Base-by-base conservation (phyloP, 2,329 filamentous ascomycete species). In the Botrytis galanthina region DNA sequence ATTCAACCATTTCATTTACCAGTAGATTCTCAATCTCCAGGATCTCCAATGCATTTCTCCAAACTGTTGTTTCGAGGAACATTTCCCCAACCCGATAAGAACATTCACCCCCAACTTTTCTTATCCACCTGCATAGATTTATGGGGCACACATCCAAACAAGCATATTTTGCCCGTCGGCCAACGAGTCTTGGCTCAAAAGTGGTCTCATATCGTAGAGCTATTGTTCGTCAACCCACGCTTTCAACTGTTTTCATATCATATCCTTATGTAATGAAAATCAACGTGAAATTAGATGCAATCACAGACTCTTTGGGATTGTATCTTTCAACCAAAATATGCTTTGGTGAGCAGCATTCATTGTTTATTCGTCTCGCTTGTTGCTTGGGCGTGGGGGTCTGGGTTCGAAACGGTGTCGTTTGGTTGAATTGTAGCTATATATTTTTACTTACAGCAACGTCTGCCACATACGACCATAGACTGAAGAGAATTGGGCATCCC, bases 61-160 rank as follows among this genome's bases (percentile, higher is more conserved):
- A 42, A 29, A 18, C 16, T 57, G 51, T 29, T 18, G n/a, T 32
- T 63, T 44, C 16, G n/a, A 44, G 6, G 1, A 42, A 44, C 8
- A 44, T 29, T 20, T 6, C 16, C n/a, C 61, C 88, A 54, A 26
- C 18, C 16, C 22, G 68, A 62, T 70, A 37, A 70, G 22, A 70
- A 57, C n/a, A 57, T 32, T 2, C 44, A 66, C 68, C 57, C 44
- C 59, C 48, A 69, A 29, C 48, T 39, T 57, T 57, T 39, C 66
- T 57, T 69, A 69, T 57, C 66, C 12, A n/a, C 48, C 35, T 75
- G 32, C 63, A 51, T 67, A 37, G 18, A 51, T 46, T 51, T 29
- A 42, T 42, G 35, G 51, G 14, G 32, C 35, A 69, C n/a, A 18
- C n/a, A 18, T 67, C 18, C 26, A 57, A 14, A 59, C 16, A 42